These are phyloP conservation scores for Boletellus dicymbophilus DNA, from an alignment of 1,284 basidiomycete genomes.

Conservation along the genomic window DNA sequence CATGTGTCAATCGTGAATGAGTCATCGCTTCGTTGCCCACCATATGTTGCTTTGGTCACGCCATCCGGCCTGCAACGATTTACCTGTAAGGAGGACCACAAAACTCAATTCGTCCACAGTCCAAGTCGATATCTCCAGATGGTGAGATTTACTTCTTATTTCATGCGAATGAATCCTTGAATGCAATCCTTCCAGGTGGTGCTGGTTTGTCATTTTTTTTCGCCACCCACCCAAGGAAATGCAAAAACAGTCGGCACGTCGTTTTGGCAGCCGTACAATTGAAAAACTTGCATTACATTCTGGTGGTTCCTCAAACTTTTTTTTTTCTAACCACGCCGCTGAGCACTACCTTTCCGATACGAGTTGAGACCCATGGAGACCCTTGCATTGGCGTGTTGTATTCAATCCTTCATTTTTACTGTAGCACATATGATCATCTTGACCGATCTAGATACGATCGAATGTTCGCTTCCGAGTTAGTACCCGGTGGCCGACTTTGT, in stretches of 20 bases:
- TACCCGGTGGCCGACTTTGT: no score
- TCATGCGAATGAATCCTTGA: neutral
- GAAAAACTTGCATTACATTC: conserved; percentile 12
- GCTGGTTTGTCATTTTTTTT: neutral
- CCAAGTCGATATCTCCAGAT: neutral
- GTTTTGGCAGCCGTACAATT: conserved; percentile 7
- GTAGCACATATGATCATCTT: neutral
- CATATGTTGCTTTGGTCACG: neutral
- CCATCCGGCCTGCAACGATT: neutral
- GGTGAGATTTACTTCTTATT: neutral
- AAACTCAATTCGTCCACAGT: neutral
- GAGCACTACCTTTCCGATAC: conserved; percentile 1
- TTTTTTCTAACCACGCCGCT: conserved; percentile 9
- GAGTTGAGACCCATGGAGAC: conserved; percentile 1
- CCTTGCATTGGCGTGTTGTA: neutral
- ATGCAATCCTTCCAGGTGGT: neutral
- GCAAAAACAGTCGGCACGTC: conserved; percentile 6
- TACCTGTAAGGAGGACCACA: neutral
- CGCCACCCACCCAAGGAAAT: conserved; percentile 10
- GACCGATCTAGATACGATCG: neutral
- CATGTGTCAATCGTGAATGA: neutral
- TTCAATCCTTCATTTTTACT: neutral
- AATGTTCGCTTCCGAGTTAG: no score
- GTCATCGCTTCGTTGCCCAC: neutral
- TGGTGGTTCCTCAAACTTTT: conserved; percentile 10